phyloP scores from a whole-genome alignment of 192 early-diverging fungal species.

The Backusella psychrophila region DNA sequence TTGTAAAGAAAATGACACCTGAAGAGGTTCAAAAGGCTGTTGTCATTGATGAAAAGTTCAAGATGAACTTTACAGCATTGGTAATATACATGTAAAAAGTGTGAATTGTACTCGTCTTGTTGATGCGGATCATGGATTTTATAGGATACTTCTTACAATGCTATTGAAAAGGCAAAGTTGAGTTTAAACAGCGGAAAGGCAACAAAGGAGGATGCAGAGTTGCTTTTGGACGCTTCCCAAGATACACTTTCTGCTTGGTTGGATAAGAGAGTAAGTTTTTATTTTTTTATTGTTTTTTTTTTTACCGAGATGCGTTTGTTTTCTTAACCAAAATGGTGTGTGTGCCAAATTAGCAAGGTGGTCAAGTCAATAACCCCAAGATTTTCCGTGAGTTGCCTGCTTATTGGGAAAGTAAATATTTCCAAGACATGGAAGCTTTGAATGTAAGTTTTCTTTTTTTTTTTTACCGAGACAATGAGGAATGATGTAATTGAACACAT shows the following conservation, averaged over 20 bases:
- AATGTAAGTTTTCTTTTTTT: conserved; percentile 50
- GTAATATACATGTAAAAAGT: conserved; percentile 24
- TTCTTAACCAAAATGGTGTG: background rate
- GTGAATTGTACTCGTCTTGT: background rate
- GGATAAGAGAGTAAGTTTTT: conserved; percentile 49
- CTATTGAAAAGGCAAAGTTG: conserved; percentile 43
- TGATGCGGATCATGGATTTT: background rate
- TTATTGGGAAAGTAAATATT: conserved; percentile 93
- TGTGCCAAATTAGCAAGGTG: conserved; percentile 36
- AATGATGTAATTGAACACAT: background rate
- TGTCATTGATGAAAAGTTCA: conserved; percentile 59
- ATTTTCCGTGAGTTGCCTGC: conserved; percentile 92
- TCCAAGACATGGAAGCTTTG: conserved; percentile 89
- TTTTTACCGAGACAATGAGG: background rate
- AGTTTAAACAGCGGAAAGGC: conserved; percentile 41
- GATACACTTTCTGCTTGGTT: conserved; percentile 50
- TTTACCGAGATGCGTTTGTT: background rate
- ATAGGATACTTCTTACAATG: conserved; percentile 39
- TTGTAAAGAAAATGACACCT: conserved; percentile 48
- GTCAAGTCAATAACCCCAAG: conserved; percentile 79
- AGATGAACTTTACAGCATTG: conserved; percentile 72
- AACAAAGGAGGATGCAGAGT: conserved; percentile 37
- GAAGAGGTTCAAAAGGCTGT: conserved; percentile 42
- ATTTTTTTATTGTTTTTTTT: background rate
- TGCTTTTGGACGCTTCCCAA: conserved; percentile 50